Base-by-base conservation (phyloP, 164 flowering plant genomes). In the Paratinospora sagittata region DNA sequence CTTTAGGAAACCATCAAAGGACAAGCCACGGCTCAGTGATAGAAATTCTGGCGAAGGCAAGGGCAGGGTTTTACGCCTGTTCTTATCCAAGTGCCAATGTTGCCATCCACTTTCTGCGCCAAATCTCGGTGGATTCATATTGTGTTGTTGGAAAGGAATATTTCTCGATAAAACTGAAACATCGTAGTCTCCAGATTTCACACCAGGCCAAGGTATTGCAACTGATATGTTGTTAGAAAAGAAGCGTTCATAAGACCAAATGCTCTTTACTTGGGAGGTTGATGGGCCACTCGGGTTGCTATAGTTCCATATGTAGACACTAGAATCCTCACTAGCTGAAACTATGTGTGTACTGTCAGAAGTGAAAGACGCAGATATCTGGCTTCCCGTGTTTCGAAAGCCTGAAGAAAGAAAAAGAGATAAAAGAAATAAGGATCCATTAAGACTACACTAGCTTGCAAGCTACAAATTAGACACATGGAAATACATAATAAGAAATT, bases 141-240 rank as follows among this genome's bases (percentile, higher is more conserved):
- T 3, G 66, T 27, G 66, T 36, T 19, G 8, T 6, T 12, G 37
- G 37, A 17, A 5, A 17, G 66, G 36, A 36, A 27, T 27, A 6
- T 39, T 21, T 23, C 24, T 70, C 74, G 37, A 16, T 81, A 76
- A 34, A 77, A 64, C 11, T 69, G 72, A 43, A 67, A 72, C 19
- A 80, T 27, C 19, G 47, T 83, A 23, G 78, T 55, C 39, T 41
- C 45, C 74, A 43, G 72, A 63, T 74, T 75, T 76, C 63, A 76
- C 33, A 63, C 95, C 93, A 68, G 74, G 65, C 98, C 98, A 93
- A 37, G 98, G 91, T 66, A 91, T 77, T 2, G 98, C 98, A 66
- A 93, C 78, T 0, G 88, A 81, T 17, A 84, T 83, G 61, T 84
- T 85, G 16, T 66, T 78, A 34, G 97, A 87, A 1, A 65, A 49